phyloP scores from a whole-genome alignment of 2,329 filamentous ascomycete species.

The Cryphonectria naterciae region DNA sequence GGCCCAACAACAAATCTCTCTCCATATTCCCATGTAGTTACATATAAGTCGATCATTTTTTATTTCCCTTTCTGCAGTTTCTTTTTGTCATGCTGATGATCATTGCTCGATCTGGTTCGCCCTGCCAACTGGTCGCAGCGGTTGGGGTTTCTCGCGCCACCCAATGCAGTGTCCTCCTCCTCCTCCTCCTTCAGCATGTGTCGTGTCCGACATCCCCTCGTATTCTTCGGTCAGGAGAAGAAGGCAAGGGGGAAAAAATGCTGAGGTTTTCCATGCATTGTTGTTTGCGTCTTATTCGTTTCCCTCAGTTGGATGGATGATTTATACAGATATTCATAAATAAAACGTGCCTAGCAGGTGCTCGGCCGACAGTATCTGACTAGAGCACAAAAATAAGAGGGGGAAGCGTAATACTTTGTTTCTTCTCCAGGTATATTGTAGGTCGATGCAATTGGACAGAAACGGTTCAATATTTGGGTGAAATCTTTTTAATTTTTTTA shows the following conservation, averaged over 20 bases:
- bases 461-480: neutral
- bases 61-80: neutral
- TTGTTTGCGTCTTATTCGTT: too few species aligned
- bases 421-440: neutral
- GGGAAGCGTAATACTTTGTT: neutral
- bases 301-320: neutral
- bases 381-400: too few species aligned
- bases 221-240: neutral
- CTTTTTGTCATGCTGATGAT: neutral
- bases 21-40: neutral
- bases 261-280: too few species aligned
- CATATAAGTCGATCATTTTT: neutral
- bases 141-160: neutral
- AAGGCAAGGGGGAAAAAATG: too few species aligned
- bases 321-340: neutral
- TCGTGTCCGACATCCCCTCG: neutral
- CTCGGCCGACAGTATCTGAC: neutral
- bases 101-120: neutral
- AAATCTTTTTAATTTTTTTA: too few species aligned
- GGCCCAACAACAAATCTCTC: neutral
- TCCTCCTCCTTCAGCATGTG: too few species aligned
- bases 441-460: neutral
- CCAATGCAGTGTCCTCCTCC: neutral
- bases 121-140: neutral
- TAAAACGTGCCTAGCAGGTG: neutral